Evolutionary conservation across 2,329 filamentous ascomycete genomes (phyloP).

Genomic region (Pseudofabraea citricarpa): DNA sequence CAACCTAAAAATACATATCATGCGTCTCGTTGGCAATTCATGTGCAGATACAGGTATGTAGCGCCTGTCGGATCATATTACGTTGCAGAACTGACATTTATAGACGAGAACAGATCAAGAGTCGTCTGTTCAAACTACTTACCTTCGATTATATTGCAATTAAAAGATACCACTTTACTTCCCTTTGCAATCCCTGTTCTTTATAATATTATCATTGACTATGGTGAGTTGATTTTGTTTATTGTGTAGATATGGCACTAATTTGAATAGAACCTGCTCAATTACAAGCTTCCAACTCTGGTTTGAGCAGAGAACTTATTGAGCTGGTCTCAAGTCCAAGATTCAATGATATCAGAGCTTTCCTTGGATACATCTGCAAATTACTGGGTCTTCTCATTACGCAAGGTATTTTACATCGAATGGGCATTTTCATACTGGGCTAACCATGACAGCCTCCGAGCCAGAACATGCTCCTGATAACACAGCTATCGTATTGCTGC

Average conservation of each 20-base stretch:
- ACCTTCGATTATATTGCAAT: conserved; percentile 40
- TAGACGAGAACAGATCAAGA: conserved; percentile 54
- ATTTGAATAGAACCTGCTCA: conserved; percentile 44
- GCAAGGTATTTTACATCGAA: conserved; percentile 35
- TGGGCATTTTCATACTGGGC: conserved; percentile 2
- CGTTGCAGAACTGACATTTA: no score
- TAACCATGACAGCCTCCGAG: conserved; percentile 20
- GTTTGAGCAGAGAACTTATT: conserved; percentile 45
- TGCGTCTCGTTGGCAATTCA: conserved; percentile 57
- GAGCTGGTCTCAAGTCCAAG: conserved; percentile 42
- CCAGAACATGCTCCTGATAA: conserved; percentile 31
- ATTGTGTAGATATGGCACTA: conserved; percentile 11
- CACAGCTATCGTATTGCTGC: conserved; percentile 46
- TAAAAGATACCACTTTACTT: conserved; percentile 41
- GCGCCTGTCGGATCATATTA: no score
- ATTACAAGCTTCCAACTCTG: conserved; percentile 45
- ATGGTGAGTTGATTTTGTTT: conserved; percentile 39
- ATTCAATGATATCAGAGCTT: conserved; percentile 34
- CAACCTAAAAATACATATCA: conserved; percentile 45
- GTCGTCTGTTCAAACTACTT: conserved; percentile 47
- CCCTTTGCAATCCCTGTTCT: conserved; percentile 55
- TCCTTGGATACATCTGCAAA: conserved; percentile 51
- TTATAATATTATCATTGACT: conserved; percentile 60
- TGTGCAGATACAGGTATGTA: conserved; percentile 56
- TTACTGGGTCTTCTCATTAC: conserved; percentile 48